Base-by-base conservation (phyloP, 2,329 filamentous ascomycete species). In the Canariomyces notabilis region DNA sequence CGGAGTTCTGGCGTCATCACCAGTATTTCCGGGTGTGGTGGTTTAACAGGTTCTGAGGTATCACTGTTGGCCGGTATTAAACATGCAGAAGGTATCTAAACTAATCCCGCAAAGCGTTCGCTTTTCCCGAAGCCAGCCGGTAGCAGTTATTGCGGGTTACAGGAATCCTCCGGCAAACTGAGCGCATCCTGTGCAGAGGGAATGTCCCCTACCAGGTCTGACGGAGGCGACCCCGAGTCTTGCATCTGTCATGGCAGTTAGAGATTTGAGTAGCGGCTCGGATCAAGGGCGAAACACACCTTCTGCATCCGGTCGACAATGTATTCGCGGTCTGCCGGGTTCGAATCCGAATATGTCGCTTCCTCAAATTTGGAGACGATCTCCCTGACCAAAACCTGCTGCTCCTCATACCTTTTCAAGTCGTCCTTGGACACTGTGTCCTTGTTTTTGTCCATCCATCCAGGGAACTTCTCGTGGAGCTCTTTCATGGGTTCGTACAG, bases 401-500 rank as follows among this genome's bases (percentile, higher is more conserved):
- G 93, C 65, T 85, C 80, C 64, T 87, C 76, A 64, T 94, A 97
- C 48, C 89, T 74, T 61, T 81, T 79, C 62, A 89, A 64, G 60
- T 97, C 91, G 39, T 86, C 87, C 42, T 76, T 67, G 2, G 82
- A 68, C 42, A 81, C 82, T 19, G 72, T 80, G 33, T 70, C 76
- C 57, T 74, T 74, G 64, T 96, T 91, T 68, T 87, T 84, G 59
- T 79, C 77, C 64, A 98, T 75, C 91, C 93, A 98, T 2, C 70
- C 81, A 0, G 90, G 91, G 62, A 93, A 98, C 67, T 96, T 97
- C 43, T 88, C 85, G 64, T 95, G 73, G 38, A 98, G 73, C 68
- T 98, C 93, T 72, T 95, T 95, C 89, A 98, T 96, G 2, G 93
- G 93, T 70, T 98, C 91, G 64, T 97, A 97, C 41, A 98, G 70